These are phyloP conservation scores for Mrakia blollopis DNA, from an alignment of 768 basidiomycete species.

Conservation along the genomic window DNA sequence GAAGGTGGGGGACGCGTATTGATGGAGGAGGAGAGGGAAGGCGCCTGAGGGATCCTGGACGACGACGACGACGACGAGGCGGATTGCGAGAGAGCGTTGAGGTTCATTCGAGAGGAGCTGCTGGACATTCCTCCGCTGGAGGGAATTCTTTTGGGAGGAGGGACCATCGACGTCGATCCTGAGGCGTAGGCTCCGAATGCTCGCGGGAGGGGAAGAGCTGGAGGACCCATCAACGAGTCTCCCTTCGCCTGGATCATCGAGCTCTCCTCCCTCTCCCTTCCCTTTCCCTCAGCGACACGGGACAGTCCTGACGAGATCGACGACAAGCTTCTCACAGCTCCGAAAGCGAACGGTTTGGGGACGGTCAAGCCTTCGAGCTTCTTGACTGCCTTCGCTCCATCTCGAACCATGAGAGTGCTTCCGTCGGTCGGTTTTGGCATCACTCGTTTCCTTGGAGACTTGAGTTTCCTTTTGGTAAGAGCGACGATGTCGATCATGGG, in stretches of 20 bases:
- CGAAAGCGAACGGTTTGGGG: slow-evolving; percentile 8
- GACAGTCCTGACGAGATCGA: background rate
- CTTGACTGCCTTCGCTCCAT: slow-evolving; percentile 8
- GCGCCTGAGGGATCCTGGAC: background rate
- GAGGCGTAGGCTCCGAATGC: background rate
- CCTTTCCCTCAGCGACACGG: background rate
- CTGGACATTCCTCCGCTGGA: background rate
- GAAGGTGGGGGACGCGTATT: background rate
- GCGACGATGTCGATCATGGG: slow-evolving; percentile 17
- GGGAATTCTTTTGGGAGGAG: background rate
- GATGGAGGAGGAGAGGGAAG: slow-evolving; percentile 1
- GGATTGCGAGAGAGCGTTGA: slow-evolving; percentile 10
- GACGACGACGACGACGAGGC: background rate
- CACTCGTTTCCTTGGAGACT: slow-evolving; percentile 16
- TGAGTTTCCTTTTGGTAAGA: slow-evolving; percentile 7
- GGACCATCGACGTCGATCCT: slow-evolving; percentile 2
- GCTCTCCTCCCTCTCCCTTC: background rate
- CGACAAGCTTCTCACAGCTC: background rate
- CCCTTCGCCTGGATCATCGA: background rate
- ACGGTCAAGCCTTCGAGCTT: slow-evolving; percentile 18
- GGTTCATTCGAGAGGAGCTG: background rate
- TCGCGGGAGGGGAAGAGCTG: background rate
- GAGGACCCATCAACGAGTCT: slow-evolving; percentile 1
- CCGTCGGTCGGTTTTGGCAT: slow-evolving; percentile 1
- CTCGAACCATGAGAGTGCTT: background rate